These are phyloP conservation scores for Ascomycota sp. DNA, from an alignment of 2,329 filamentous ascomycete species.

Conservation along the genomic window DNA sequence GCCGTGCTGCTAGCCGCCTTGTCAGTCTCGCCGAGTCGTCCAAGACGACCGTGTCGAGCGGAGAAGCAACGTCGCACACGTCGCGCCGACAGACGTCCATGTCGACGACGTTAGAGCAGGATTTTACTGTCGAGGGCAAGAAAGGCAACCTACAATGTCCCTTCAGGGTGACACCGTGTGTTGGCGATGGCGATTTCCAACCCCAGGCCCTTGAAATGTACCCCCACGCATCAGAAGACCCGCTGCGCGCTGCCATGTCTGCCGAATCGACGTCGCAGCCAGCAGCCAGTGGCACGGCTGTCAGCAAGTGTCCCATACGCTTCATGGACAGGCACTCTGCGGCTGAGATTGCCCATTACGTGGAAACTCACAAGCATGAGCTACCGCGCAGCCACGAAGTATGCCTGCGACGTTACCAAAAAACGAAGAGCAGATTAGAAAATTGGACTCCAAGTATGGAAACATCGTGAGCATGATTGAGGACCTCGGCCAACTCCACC, in stretches of 20 bases:
- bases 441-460: constrained; percentile 86
- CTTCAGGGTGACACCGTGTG: constrained; percentile 34
- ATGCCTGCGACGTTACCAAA: constrained; percentile 76
- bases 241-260: constrained; percentile 43
- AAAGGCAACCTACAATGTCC: constrained; percentile 66
- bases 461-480: constrained; percentile 88
- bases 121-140: constrained; percentile 74
- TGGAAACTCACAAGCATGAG: constrained; percentile 89
- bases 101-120: constrained; percentile 56
- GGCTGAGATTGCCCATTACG: constrained; percentile 81
- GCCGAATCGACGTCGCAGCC: constrained; percentile 36
- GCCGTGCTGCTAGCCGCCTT: constrained; percentile 34
- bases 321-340: constrained; percentile 83
- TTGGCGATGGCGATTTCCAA: constrained; percentile 10
- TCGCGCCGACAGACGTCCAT: constrained; percentile 31
- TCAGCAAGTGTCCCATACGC: constrained; percentile 69
- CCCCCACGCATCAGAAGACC: constrained; percentile 31
- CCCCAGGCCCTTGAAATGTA: constrained; percentile 15
- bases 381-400: constrained; percentile 84
- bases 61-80: constrained; percentile 23
- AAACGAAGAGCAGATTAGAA: constrained; percentile 65
- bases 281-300: constrained; percentile 26
- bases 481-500: constrained; percentile 69
- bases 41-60: constrained; percentile 29
- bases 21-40: constrained; percentile 26